Evolutionary conservation across 2,329 filamentous ascomycete species (phyloP).

Genomic region (Phoma herbarum): DNA sequence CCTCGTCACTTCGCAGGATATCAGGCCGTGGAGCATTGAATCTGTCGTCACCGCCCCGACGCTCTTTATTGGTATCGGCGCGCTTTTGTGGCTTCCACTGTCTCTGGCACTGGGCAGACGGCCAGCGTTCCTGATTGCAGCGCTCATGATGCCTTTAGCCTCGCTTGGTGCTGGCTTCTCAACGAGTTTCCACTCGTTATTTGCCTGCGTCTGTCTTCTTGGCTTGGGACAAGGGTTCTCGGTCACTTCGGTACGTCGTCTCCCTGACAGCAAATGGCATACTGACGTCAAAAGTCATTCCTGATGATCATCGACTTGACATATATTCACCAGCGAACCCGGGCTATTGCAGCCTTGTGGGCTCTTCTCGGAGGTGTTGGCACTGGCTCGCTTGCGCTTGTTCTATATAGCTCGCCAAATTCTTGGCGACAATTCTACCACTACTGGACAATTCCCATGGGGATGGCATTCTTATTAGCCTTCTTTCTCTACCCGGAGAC

Average conservation of each 20-base stretch:
- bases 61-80: neutral
- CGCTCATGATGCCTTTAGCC: neutral
- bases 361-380: neutral
- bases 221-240: neutral
- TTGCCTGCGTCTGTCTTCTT: neutral
- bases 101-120: neutral
- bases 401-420: neutral
- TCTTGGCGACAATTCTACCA: neutral
- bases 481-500: neutral
- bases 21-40: neutral
- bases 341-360: neutral
- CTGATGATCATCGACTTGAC: neutral
- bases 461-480: neutral
- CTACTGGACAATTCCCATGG: neutral
- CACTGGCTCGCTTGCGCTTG: neutral
- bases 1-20: neutral
- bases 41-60: neutral
- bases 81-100: neutral
- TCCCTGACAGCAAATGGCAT: neutral
- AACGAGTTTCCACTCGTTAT: neutral
- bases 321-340: neutral
- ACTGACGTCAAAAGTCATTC: neutral
- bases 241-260: neutral
- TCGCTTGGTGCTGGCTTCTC: neutral
- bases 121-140: neutral